A percentile compares a stretch with the other conserved stretches of the same genome.
These are phyloP conservation scores for Excoecaria cochinchinensis DNA, from an alignment of 345 rosid genomes.

Conservation along the genomic window DNA sequence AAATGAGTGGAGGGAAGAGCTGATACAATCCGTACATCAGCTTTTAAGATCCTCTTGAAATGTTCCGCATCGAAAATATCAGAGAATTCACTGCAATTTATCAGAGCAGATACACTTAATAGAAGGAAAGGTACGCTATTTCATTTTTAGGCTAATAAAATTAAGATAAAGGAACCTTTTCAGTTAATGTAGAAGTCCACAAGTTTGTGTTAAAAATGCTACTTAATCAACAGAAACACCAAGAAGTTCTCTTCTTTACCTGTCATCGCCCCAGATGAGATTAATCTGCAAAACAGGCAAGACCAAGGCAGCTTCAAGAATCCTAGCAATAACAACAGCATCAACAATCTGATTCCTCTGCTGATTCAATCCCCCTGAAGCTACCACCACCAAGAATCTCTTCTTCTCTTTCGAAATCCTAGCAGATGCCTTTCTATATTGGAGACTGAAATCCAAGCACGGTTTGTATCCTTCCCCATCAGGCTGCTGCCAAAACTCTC, in stretches of 20 bases:
- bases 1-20: constrained; percentile 73
- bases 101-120: not conserved
- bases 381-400: constrained; percentile 67
- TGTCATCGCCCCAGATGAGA: constrained; percentile 68
- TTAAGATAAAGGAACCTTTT: not conserved
- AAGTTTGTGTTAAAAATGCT: not conserved
- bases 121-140: no score
- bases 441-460: constrained; percentile 57
- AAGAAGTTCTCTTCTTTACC: constrained; percentile 33
- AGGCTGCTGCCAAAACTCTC: constrained; percentile 68
- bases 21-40: constrained; percentile 63
- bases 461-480: constrained; percentile 60
- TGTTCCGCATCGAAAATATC: constrained; percentile 62
- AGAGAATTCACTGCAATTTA: constrained; percentile 56
- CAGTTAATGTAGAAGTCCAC: not conserved
- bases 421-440: constrained; percentile 45
- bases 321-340: constrained; percentile 71
- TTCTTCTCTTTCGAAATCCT: constrained; percentile 56
- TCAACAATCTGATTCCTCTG: constrained; percentile 73
- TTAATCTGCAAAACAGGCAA: constrained; percentile 70
- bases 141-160: not conserved
- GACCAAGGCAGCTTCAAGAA: constrained; percentile 73
- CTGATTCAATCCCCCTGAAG: constrained; percentile 67
- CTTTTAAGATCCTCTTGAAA: constrained; percentile 58
- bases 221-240: not conserved